Conservation (phyloP, 73 alveolate genomes). For the Tetrahymena elliotti region DNA sequence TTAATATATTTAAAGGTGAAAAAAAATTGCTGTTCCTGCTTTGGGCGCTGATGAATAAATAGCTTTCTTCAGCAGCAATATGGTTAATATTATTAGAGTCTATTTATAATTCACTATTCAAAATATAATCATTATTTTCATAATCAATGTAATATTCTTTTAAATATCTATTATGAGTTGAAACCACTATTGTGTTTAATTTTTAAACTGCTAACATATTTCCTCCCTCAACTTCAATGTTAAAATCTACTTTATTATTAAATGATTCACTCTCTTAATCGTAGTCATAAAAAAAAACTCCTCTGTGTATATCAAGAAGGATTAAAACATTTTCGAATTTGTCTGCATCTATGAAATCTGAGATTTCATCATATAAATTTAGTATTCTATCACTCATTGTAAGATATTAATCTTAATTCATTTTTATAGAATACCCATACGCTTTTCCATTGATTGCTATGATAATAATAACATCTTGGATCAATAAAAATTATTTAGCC, state of each 20-base stretch:
- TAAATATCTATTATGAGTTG: background rate
- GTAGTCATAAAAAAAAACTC: background rate
- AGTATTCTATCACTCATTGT: background rate
- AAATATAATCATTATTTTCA: background rate
- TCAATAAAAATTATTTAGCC: background rate
- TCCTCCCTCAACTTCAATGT: background rate
- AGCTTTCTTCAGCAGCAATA: background rate
- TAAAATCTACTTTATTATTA: background rate
- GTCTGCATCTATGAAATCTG: background rate
- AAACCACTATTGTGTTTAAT: background rate
- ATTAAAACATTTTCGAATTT: background rate
- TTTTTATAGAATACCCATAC: background rate
- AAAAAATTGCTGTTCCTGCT: background rate
- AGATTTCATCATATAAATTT: background rate
- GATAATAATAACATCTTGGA: background rate
- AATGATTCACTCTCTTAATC: background rate
- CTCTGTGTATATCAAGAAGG: background rate
- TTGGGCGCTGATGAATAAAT: background rate
- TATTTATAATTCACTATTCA: background rate
- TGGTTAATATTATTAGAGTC: background rate
- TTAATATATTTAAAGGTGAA: background rate
- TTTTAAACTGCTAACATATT: background rate
- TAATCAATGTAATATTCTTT: background rate
- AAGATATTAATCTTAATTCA: background rate
- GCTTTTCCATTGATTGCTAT: background rate